Base-by-base conservation (phyloP, 2,329 filamentous ascomycete genomes). In the Seiridium unicorne region DNA sequence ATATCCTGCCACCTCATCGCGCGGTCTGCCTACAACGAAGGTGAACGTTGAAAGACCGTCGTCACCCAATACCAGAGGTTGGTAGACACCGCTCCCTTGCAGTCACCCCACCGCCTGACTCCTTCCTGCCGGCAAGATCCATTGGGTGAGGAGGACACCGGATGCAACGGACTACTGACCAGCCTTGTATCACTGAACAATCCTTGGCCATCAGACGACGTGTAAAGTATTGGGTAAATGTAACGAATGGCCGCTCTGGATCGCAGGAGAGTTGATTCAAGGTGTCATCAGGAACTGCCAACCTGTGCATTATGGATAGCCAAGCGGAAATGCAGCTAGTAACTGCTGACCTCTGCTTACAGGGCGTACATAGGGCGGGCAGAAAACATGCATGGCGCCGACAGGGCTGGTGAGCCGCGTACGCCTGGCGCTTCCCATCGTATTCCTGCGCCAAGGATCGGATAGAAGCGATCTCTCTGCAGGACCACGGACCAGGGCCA, bases 141-240 rank as follows among this genome's bases (percentile, higher is more conserved):
- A 58, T 40, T 59, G 47, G 48, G 36, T 26, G 9, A 7, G 40
- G 34, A 31, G 36, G 9, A 26, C 13, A n/a, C 53, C 58, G 58
- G 58, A 60, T 60, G 58, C 51, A 42, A 56, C 58, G 58, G 58
- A 53, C 38, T 5, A 18, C 34, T 13, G 51, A 60, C 53, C 58
- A 49, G 51, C 58, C 51, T 56, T 47, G 38, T 44, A 55, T 7
- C 42, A 56, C 49, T 59, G 11, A 35, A 44, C 46, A 38, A 57
- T 31, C 18, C 8, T 57, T 51, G 55, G 44, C 44, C 44, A 49
- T 44, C 10, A 55, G 38, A 53, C 31, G 18, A 53, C 13, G 10
- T 10, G 11, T 5, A 11, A 53, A 13, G 4, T 18, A 26, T 38
- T 36, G 11, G 13, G 5, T 2, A 26, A 26, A 26, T 26, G 18